Evolutionary conservation across 345 rosid genomes (phyloP).

Genomic region (Hibiscus syriacus): DNA sequence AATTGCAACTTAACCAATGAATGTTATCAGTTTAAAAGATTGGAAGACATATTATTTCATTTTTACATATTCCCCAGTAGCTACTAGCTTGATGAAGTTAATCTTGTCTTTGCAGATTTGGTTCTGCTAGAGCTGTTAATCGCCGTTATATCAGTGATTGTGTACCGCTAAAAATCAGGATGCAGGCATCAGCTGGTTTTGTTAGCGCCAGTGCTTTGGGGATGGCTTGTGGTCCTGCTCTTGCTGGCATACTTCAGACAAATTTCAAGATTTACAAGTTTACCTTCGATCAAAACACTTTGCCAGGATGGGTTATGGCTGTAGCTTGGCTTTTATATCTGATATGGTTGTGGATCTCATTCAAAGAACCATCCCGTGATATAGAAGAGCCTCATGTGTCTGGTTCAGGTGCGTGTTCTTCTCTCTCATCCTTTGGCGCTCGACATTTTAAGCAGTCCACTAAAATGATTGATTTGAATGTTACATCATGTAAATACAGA

Average conservation of each 20-base stretch:
- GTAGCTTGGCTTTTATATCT: conserved; percentile 84
- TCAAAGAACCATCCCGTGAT: conserved; percentile 75
- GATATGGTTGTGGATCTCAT: conserved; percentile 73
- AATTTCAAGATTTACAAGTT: conserved; percentile 72
- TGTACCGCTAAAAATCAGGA: conserved; percentile 77
- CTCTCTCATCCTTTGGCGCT: background rate
- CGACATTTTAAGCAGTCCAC: background rate
- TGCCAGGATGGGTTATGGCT: conserved; percentile 99
- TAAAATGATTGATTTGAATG: conserved; percentile 11
- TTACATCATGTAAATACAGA: conserved; percentile 20
- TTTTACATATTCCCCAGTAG: background rate
- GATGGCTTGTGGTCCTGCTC: conserved; percentile 99
- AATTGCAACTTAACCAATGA: background rate
- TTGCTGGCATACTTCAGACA: conserved; percentile 89
- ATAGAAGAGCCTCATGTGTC: conserved; percentile 39
- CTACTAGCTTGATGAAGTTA: conserved; percentile 6
- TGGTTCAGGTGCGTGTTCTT: conserved; percentile 35
- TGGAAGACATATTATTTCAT: background rate
- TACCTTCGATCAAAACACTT: conserved; percentile 70
- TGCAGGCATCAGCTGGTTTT: conserved; percentile 99
- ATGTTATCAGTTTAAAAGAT: background rate
- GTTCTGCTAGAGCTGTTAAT: conserved; percentile 99
- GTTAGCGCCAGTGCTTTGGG: conserved; percentile 99
- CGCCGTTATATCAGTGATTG: conserved; percentile 96
- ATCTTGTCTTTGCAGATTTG: conserved; percentile 49